Base-by-base conservation (phyloP, 2,329 filamentous ascomycete genomes). In the Botrytis galanthina region DNA sequence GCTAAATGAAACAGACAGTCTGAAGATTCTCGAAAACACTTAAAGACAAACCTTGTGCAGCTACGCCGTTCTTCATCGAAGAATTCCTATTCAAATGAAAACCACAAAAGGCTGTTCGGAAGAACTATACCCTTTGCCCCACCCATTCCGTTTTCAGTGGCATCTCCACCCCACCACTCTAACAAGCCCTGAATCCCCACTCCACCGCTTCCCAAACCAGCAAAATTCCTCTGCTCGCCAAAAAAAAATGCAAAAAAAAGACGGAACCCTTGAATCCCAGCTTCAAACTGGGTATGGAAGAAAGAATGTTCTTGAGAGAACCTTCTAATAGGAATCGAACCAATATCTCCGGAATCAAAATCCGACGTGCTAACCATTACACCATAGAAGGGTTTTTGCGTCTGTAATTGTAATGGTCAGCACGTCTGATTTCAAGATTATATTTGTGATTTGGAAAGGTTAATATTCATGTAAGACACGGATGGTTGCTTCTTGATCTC, bases 271-370 rank as follows among this genome's bases (percentile, higher is more conserved):
- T 16, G 4, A 3, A 54, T 54, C 68, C 26, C 68, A 70, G 51
- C 10, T 59, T 70, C 22, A 61, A 70, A 61, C 68, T 61, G 68
- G 4, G 51, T 46, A 70, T 46, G 57, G 37, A 46, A 61, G 42
- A 35, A 14, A 39, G 64, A 54, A 68, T 26, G 64, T 61, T 46
- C 57, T 9, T 20, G 7, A 7, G 1, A 35, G 68, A 70, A 70
- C 51, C 51, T 68, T 54, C 46, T 68, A 70, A 70, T 70, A 70
- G 68, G 68, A 70, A 70, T 70, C 68, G 68, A 70, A 70, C 68
- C 68, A 70, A 70, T 70, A 70, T 70, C 68, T 70, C 68, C 68
- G 8, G 68, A 70, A 70, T 70, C 68, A 70, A 46, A 70, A 70
- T 70, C 68, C 8, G 8, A 14, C 8, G 54, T 70, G 54, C 68